Base-by-base conservation (phyloP, 148 eudicot genomes). In the Chenopodium berlandieri region DNA sequence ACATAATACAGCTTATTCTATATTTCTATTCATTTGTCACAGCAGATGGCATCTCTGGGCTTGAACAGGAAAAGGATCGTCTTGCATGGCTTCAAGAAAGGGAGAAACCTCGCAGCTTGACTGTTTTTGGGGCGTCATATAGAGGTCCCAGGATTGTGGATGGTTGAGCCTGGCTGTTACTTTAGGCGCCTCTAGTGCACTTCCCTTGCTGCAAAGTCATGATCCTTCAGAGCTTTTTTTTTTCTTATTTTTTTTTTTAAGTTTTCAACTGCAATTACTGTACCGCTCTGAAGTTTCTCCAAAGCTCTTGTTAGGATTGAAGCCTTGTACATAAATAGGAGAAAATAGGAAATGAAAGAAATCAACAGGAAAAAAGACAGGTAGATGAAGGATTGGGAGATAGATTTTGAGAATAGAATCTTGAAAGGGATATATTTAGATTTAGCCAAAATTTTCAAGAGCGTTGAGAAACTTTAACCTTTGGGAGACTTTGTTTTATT, bases 21-120 rank as follows among this genome's bases (percentile, higher is more conserved):
- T 27, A 27, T 27, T 27, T 27, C 27, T 27, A 9, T 75, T 65
- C 27, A 11, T 44, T 2, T 20, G 19, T 82, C 62, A 63, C 88
- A 89, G 97, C 63, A 52, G 92, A 80, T 25, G 90, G 86, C 48
- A 34, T 82, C 44, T 25, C 84, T 4, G 84, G 87, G 71, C 79
- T 85, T 0, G 97, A 89, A 69, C 89, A 82, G 56, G 90, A 91
- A 79, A 82, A 58, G 82, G 90, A 85, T 37, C 76, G 75, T 30
- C 83, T 83, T 67, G 88, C 90, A 11, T 94, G 97, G 98, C 94
- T 94, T n/a, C 37, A 90, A 86, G 97, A 93, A 88, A 87, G 85
- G 77, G 95, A 93, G 8, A 82, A 86, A 54, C 92, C 94, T 0
- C 85, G 84, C 44, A 93, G 90, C 75, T 81, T 91, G 77, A n/a